Evolutionary conservation across 257 asterid species (phyloP).

Genomic region (Echium plantagineum): DNA sequence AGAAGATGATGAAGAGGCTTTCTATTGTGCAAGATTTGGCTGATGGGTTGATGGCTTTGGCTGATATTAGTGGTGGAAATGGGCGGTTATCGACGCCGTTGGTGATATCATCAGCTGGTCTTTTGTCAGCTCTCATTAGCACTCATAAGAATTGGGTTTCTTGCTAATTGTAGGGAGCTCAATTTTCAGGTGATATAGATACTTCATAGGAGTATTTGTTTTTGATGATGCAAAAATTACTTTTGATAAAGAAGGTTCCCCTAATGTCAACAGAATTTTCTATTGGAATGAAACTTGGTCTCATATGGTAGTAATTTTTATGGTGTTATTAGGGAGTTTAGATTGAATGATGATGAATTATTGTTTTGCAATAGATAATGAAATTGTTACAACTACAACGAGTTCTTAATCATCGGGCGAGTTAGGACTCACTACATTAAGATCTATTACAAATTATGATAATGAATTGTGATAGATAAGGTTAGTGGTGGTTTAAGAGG

Average conservation of each 20-base stretch:
- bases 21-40: slow-evolving; percentile 79
- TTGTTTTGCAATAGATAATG: too few relatives aligned
- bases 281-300: too few relatives aligned
- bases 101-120: slow-evolving; percentile 56
- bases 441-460: too few relatives aligned
- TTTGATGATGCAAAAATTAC: neutral
- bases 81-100: slow-evolving; percentile 53
- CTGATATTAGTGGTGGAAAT: slow-evolving; percentile 67
- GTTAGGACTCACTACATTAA: too few relatives aligned
- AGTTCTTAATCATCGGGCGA: too few relatives aligned
- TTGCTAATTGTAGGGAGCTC: slow-evolving; percentile 20
- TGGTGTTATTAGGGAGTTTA: neutral
- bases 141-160: slow-evolving; percentile 87
- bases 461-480: too few relatives aligned
- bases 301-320: neutral
- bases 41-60: slow-evolving; percentile 80
- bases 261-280: neutral
- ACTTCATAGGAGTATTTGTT: too few relatives aligned
- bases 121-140: slow-evolving; percentile 62
- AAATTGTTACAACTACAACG: too few relatives aligned
- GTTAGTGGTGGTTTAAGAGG: too few relatives aligned
- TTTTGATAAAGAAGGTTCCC: too few relatives aligned
- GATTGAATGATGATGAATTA: too few relatives aligned
- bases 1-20: slow-evolving; percentile 71
- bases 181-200: neutral